Evolutionary conservation across 2,329 filamentous ascomycete genomes (phyloP), one percentile per base, ranked within the genome.

Genomic region (Verticillium alfalfae): DNA sequence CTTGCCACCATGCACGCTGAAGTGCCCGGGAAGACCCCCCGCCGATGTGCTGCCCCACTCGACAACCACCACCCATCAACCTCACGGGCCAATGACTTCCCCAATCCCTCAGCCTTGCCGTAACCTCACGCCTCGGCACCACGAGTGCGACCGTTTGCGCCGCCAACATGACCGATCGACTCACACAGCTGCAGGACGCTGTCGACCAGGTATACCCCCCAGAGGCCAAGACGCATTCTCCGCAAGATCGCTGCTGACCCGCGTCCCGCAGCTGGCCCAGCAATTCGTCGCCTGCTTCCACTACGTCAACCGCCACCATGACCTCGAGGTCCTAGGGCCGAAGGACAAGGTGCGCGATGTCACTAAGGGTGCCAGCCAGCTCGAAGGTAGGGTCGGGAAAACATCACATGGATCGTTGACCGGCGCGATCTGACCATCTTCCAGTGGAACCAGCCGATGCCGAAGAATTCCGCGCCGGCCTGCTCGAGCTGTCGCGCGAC

Each of bases 131-230:
- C 45, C 45, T 52, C 18, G 45, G 18, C 8, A 52, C 18, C 8
- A 26, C 45, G 45, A 13, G 13, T 22, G 45, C 45, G 18, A 52
- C n/a, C 45, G 16, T 45, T 18, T 45, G 45, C 45, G 45, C 31
- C 37, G 56, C 37, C 65, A 75, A 66, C 7, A 92, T 92, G 87
- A 84, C 84, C 34, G 92, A 96, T 72, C 82, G 89, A 65, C 82
- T 96, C 62, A 94, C 92, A 1, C 91, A 95, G 74, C 81, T 95
- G 62, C 92, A 96, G 76, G 91, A 95, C 78, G 88, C 90, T 74
- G 85, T 94, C 64, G 91, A 95, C 70, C 87, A 93, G 82, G 91
- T 91, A 78, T 38, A 75, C 56, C 13, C 56, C 63, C 54, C 26
- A 34, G 5, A 16, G 26, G 5, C 26, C 26, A 31, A 31, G 39